These are phyloP conservation scores for Mucor piriformis DNA, from an alignment of 371 early-diverging fungal genomes.

Conservation along the genomic window DNA sequence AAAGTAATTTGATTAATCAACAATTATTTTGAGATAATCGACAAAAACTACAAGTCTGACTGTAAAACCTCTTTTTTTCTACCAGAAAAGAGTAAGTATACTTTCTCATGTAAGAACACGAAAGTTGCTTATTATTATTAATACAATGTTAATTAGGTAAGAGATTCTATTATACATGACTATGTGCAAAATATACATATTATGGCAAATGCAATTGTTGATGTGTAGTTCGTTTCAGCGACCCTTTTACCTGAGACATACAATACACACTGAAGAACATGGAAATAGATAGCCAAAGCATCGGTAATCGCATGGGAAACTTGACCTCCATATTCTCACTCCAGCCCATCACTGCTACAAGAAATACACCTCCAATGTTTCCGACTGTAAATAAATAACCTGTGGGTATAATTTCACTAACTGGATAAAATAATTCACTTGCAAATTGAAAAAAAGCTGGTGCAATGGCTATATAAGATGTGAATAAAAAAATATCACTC, in stretches of 20 bases:
- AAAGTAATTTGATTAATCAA: no score
- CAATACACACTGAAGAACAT: slow-evolving; percentile 28
- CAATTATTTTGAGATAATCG: no score
- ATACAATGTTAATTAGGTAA: no score
- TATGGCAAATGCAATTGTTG: slow-evolving; percentile 5
- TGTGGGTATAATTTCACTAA: slow-evolving; percentile 55
- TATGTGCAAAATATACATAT: no score
- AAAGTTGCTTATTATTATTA: no score
- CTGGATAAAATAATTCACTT: slow-evolving; percentile 46
- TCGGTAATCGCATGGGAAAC: slow-evolving; percentile 47
- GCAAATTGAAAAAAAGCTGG: slow-evolving; percentile 60
- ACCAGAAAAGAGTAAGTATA: no score
- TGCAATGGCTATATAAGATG: slow-evolving; percentile 53
- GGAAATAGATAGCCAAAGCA: slow-evolving; percentile 28
- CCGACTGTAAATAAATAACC: slow-evolving; percentile 50
- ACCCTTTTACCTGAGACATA: slow-evolving; percentile 39
- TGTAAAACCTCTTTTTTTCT: no score
- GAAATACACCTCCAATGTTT: slow-evolving; percentile 43
- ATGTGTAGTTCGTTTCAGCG: slow-evolving; percentile 32
- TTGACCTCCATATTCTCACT: slow-evolving; percentile 23
- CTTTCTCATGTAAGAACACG: no score
- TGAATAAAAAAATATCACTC: no score
- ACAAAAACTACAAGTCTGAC: no score
- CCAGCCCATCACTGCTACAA: slow-evolving; percentile 52
- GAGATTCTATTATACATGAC: no score